Conservation (phyloP, 1,284 basidiomycete genomes). For the Rhodotorula glutinis region DNA sequence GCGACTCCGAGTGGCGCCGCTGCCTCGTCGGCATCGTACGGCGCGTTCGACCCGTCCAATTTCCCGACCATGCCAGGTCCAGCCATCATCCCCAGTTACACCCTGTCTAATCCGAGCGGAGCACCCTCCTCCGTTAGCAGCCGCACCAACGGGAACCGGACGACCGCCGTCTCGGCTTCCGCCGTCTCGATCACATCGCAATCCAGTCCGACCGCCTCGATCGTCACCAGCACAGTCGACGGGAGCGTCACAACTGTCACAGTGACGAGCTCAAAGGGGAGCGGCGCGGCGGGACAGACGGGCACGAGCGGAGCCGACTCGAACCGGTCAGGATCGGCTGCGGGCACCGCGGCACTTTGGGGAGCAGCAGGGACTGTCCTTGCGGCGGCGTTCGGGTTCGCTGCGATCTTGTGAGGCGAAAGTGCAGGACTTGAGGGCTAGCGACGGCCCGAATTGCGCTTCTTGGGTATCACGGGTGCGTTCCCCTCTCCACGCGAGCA, state of each 20-base stretch:
- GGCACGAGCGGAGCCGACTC: background rate
- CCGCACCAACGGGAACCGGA: background rate
- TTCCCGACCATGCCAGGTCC: slow-evolving; percentile 8
- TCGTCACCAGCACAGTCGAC: slow-evolving; percentile 6
- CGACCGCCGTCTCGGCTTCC: slow-evolving; percentile 23
- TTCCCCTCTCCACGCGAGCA: too few relatives aligned
- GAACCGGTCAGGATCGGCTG: too few relatives aligned
- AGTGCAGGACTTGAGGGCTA: too few relatives aligned
- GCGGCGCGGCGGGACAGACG: background rate
- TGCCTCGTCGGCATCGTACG: background rate
- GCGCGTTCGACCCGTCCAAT: slow-evolving; percentile 5
- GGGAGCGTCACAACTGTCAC: slow-evolving; percentile 21
- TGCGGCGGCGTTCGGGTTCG: background rate
- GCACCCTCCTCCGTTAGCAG: background rate
- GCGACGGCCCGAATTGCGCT: too few relatives aligned
- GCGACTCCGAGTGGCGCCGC: too few relatives aligned
- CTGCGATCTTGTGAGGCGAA: background rate
- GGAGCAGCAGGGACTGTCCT: background rate
- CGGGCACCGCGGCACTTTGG: background rate
- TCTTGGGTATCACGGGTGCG: too few relatives aligned
- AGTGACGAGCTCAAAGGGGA: slow-evolving; percentile 3
- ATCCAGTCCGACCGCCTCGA: background rate
- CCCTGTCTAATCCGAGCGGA: background rate
- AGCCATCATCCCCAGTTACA: slow-evolving; percentile 8
- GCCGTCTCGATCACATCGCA: background rate